Evolutionary conservation across 768 basidiomycete genomes (phyloP).

Genomic region (Mycena maculata): DNA sequence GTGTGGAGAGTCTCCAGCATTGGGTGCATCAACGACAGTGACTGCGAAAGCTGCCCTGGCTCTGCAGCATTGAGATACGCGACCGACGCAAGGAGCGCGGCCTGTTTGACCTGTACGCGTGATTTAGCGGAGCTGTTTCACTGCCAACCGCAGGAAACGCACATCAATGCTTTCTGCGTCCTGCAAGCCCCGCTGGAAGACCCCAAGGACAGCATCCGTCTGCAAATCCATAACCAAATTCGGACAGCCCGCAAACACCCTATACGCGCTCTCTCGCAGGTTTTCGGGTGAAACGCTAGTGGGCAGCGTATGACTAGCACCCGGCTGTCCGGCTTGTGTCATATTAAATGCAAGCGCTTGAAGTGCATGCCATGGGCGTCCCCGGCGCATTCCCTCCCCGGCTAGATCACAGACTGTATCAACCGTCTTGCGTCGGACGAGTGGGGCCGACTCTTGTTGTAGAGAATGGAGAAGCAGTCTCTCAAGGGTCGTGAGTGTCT

Average conservation of each 20-base stretch:
- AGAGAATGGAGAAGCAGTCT: slow-evolving; percentile 78
- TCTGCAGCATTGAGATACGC: slow-evolving; percentile 77
- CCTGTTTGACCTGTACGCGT: slow-evolving; percentile 70
- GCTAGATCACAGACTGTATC: slow-evolving; percentile 84
- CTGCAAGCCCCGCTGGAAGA: slow-evolving; percentile 76
- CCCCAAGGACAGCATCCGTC: slow-evolving; percentile 72
- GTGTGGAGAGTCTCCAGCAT: slow-evolving; percentile 81
- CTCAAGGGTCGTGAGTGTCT: slow-evolving; percentile 75
- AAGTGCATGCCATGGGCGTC: slow-evolving; percentile 84
- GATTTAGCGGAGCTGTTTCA: slow-evolving; percentile 9
- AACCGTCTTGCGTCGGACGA: slow-evolving; percentile 77
- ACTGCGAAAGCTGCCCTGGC: slow-evolving; percentile 68
- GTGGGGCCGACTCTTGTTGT: slow-evolving; percentile 64
- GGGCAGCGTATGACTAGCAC: slow-evolving; percentile 10
- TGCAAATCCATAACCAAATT: slow-evolving; percentile 84
- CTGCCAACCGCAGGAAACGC: slow-evolving; percentile 38
- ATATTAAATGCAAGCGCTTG: slow-evolving; percentile 79
- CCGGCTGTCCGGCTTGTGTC: slow-evolving; percentile 51
- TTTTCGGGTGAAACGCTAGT: slow-evolving; percentile 36
- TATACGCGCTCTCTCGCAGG: slow-evolving; percentile 71
- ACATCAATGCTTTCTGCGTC: slow-evolving; percentile 75
- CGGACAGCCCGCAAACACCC: slow-evolving; percentile 79
- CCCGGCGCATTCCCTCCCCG: slow-evolving; percentile 78
- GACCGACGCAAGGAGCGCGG: slow-evolving; percentile 76
- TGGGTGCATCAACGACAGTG: slow-evolving; percentile 69